A percentile compares a stretch with the other conserved stretches of the same genome.
phyloP scores from a whole-genome alignment of 805 yeast species.

The Yarrowia sp. region DNA sequence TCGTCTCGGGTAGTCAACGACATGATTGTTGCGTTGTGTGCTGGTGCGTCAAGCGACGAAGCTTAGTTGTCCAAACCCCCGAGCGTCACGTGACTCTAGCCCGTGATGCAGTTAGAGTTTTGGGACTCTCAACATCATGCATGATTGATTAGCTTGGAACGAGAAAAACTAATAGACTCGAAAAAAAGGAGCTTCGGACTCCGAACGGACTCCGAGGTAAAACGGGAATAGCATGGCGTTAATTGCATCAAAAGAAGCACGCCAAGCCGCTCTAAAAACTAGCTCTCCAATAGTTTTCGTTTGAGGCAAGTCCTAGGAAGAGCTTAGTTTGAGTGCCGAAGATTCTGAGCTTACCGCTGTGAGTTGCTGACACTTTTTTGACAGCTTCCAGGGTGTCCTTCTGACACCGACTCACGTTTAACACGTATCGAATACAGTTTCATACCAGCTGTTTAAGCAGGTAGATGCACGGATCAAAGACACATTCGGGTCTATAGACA shows the following conservation, averaged over 20 bases:
- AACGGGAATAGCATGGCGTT: too few relatives aligned
- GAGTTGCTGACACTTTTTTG: too few relatives aligned
- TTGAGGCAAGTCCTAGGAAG: too few relatives aligned
- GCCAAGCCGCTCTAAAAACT: too few relatives aligned
- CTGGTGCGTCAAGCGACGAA: not conserved
- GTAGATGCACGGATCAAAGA: too few relatives aligned
- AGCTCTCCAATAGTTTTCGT: too few relatives aligned
- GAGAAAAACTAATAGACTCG: not conserved
- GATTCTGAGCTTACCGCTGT: too few relatives aligned
- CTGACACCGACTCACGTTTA: too few relatives aligned
- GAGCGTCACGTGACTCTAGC: not conserved
- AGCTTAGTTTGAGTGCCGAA: too few relatives aligned
- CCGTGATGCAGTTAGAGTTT: not conserved
- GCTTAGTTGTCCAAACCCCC: slow-evolving; percentile 4
- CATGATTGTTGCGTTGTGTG: slow-evolving; percentile 27
- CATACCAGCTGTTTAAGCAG: not conserved
- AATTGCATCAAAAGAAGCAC: too few relatives aligned
- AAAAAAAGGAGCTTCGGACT: not conserved
- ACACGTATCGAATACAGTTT: not conserved
- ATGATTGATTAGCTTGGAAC: not conserved
- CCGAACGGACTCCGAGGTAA: not conserved
- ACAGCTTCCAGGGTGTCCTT: too few relatives aligned
- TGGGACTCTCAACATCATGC: not conserved
- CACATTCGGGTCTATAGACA: too few relatives aligned
- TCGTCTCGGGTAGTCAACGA: slow-evolving; percentile 33